A percentile compares a stretch with the other conserved stretches of the same genome.
phyloP scores from a whole-genome alignment of 140 eudicot species.

The Oenanthe javanica region DNA sequence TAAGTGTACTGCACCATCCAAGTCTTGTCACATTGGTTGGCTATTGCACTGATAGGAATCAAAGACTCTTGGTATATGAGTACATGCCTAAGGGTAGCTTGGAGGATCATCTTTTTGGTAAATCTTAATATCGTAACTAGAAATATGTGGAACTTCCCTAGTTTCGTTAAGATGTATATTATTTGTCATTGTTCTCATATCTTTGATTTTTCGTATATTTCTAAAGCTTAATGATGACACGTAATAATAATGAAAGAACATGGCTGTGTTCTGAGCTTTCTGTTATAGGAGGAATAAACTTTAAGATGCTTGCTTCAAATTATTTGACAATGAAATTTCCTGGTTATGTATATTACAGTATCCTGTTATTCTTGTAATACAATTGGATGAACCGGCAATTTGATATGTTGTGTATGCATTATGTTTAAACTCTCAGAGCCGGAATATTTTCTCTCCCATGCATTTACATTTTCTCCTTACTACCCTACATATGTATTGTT shows the following conservation, averaged over 20 bases:
- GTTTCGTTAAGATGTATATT: background rate
- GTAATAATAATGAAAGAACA: background rate
- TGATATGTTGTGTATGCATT: too few relatives aligned
- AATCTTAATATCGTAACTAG: background rate
- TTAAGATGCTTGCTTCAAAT: too few relatives aligned
- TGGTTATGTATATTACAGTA: too few relatives aligned
- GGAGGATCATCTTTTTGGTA: constrained; percentile 90
- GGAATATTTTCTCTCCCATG: too few relatives aligned
- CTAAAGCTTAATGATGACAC: background rate
- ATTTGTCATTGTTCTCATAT: background rate
- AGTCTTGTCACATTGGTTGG: constrained; percentile 87
- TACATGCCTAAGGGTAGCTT: constrained; percentile 88
- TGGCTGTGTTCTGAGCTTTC: background rate
- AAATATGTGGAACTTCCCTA: background rate
- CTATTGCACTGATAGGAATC: constrained; percentile 82
- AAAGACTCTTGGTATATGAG: constrained; percentile 79
- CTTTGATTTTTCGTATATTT: background rate
- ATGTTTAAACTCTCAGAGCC: too few relatives aligned
- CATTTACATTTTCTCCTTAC: too few relatives aligned
- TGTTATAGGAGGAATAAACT: too few relatives aligned
- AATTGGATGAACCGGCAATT: too few relatives aligned
- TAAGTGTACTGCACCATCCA: constrained; percentile 76
- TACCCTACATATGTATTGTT: too few relatives aligned
- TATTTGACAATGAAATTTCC: too few relatives aligned
- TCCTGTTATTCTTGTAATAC: too few relatives aligned